These are phyloP conservation scores for Cordyceps fumosorosea DNA, from an alignment of 2,329 filamentous ascomycete genomes.

Conservation along the genomic window DNA sequence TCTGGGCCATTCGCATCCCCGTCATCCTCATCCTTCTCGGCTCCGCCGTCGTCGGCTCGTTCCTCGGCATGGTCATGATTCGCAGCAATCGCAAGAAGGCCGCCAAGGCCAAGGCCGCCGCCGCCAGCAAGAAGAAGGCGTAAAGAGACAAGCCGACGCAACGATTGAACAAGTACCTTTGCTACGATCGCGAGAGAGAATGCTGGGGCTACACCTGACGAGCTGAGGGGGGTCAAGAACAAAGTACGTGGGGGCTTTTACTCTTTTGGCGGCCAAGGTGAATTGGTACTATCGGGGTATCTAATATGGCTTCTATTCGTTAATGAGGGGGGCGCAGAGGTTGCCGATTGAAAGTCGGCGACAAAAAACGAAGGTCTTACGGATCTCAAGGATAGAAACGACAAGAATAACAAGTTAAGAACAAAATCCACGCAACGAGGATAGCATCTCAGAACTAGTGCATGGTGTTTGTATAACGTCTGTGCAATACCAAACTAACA, in stretches of 20 bases:
- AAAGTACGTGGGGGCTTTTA: not conserved
- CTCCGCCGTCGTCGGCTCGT: slow-evolving; percentile 89
- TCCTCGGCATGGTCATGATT: slow-evolving; percentile 97
- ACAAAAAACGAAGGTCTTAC: slow-evolving; percentile 1
- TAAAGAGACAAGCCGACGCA: slow-evolving; percentile 31
- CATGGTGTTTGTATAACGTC: not conserved
- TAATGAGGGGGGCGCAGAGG: slow-evolving; percentile 15
- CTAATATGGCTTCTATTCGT: slow-evolving; percentile 28
- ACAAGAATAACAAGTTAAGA: slow-evolving; percentile 3
- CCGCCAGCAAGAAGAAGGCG: slow-evolving; percentile 82
- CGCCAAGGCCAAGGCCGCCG: slow-evolving; percentile 77
- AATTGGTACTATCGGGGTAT: slow-evolving; percentile 21
- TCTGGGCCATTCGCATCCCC: slow-evolving; percentile 97
- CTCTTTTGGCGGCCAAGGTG: not conserved
- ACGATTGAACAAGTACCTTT: slow-evolving; percentile 6
- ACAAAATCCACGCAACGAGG: slow-evolving; percentile 1
- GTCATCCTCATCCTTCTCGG: slow-evolving; percentile 92
- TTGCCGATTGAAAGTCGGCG: not conserved
- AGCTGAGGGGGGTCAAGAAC: not conserved
- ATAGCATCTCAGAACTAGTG: not conserved
- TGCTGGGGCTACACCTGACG: not conserved
- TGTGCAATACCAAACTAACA: slow-evolving; percentile 2
- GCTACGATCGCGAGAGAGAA: slow-evolving; percentile 10
- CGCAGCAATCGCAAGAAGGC: slow-evolving; percentile 97
- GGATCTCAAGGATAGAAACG: slow-evolving; percentile 4